A percentile compares a stretch with the other conserved stretches of the same genome.
Conservation (phyloP, 352 stramenopile species). For the Phytophthora meadii region DNA sequence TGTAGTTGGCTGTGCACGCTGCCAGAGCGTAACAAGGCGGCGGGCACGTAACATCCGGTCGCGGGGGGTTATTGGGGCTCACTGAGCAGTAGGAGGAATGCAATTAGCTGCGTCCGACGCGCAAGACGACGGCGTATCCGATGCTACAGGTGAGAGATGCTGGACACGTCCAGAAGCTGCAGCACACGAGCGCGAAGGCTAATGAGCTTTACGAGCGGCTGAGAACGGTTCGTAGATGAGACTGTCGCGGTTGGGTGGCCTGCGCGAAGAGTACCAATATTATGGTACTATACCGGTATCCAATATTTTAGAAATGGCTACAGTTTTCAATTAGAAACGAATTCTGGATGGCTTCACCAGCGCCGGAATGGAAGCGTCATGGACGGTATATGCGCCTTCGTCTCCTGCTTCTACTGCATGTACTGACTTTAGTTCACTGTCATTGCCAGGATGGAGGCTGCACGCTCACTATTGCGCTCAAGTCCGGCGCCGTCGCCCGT, state of each 20-base stretch:
- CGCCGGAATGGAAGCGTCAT: conserved; percentile 28
- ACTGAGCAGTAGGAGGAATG: background rate
- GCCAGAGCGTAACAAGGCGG: conserved; percentile 46
- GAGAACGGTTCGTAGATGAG: conserved; percentile 12
- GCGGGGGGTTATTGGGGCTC: background rate
- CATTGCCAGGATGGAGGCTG: conserved; percentile 39
- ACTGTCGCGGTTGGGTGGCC: conserved; percentile 24
- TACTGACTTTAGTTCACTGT: background rate
- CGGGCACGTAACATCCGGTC: conserved; percentile 43
- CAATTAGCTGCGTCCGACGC: conserved; percentile 6
- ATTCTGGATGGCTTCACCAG: background rate
- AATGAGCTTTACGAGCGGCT: conserved; percentile 25
- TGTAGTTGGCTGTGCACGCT: conserved; percentile 28
- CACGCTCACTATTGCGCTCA: conserved; percentile 33
- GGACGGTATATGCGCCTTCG: conserved; percentile 9
- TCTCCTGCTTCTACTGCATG: background rate
- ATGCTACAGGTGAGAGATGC: background rate
- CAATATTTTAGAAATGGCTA: background rate
- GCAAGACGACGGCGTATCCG: background rate
- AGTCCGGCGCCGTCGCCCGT: conserved; percentile 19
- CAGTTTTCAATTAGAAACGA: too few relatives aligned
- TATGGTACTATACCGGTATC: background rate
- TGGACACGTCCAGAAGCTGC: conserved; percentile 1
- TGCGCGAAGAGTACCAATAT: conserved; percentile 3
- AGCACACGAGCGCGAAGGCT: background rate